Percentiles rank a stretch among this genome's conserved stretches.
Conservation (phyloP, 192 early-diverging fungal genomes). For the Coemansia sp. region DNA sequence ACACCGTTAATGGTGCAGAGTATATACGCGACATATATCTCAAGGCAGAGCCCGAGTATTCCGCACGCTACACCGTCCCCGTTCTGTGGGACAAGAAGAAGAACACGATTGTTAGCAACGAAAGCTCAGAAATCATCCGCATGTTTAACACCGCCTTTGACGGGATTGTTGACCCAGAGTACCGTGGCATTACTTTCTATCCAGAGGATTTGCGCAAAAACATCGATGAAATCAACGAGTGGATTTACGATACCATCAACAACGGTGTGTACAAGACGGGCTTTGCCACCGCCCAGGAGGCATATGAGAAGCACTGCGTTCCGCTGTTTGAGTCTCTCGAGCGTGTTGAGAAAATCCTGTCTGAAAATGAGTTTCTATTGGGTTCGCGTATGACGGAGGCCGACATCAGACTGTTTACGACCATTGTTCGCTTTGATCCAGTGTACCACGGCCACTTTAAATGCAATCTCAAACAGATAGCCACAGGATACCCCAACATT, state of each 20-base stretch:
- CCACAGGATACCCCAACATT: slow-evolving; percentile 84
- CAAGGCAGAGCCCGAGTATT: slow-evolving; percentile 81
- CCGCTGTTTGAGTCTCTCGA: slow-evolving; percentile 79
- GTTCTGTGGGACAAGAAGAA: slow-evolving; percentile 96
- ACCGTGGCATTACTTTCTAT: slow-evolving; percentile 74
- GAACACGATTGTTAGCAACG: slow-evolving; percentile 94
- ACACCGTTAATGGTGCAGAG: slow-evolving; percentile 72
- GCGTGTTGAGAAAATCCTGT: slow-evolving; percentile 78
- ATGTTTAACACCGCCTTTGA: slow-evolving; percentile 93
- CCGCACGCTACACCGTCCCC: slow-evolving; percentile 83
- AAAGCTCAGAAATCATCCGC: slow-evolving; percentile 93
- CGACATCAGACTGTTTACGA: slow-evolving; percentile 92
- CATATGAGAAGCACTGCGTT: slow-evolving; percentile 76
- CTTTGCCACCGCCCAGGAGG: slow-evolving; percentile 84
- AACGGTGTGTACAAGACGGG: slow-evolving; percentile 96
- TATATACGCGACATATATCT: slow-evolving; percentile 88
- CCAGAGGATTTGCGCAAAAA: slow-evolving; percentile 69
- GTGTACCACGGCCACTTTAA: slow-evolving; percentile 96
- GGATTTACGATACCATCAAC: slow-evolving; percentile 94
- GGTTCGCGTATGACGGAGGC: slow-evolving; percentile 86
- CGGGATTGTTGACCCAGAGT: slow-evolving; percentile 62
- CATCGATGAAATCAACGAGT: slow-evolving; percentile 87
- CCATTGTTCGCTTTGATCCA: slow-evolving; percentile 93
- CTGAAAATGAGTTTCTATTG: slow-evolving; percentile 72
- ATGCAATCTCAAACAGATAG: slow-evolving; percentile 85